A percentile compares a stretch with the other conserved stretches of the same genome.
These are phyloP conservation scores for Trichocladium antarcticum DNA, from an alignment of 495 filamentous ascomycete genomes.

Conservation along the genomic window DNA sequence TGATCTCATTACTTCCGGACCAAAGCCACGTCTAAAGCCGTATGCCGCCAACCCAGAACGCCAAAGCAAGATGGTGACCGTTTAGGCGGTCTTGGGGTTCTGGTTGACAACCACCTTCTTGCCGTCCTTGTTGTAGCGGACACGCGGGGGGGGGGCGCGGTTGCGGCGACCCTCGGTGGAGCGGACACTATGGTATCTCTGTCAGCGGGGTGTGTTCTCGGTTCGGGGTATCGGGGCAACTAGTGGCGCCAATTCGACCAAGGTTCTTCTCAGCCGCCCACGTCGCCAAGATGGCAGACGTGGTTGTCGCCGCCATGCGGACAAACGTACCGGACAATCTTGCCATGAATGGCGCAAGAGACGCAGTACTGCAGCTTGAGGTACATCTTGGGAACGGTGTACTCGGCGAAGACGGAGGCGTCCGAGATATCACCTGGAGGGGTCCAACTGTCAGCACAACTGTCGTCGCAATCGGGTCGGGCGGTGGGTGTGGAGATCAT, in stretches of 20 bases:
- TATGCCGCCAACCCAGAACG: slow-evolving; percentile 25
- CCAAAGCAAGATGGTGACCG: slow-evolving; percentile 14
- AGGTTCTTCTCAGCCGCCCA: slow-evolving; percentile 49
- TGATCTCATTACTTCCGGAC: slow-evolving; percentile 23
- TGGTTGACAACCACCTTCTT: slow-evolving; percentile 98
- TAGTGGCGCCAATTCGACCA: slow-evolving; percentile 42
- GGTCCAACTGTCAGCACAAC: slow-evolving; percentile 9
- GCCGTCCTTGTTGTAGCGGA: slow-evolving; percentile 99
- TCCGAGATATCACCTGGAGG: slow-evolving; percentile 95
- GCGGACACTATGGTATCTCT: slow-evolving; percentile 61
- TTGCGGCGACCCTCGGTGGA: slow-evolving; percentile 96
- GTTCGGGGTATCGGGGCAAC: slow-evolving; percentile 13
- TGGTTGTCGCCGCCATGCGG: slow-evolving; percentile 28
- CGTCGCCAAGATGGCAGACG: slow-evolving; percentile 27
- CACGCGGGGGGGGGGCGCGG: slow-evolving; percentile 91
- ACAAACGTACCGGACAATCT: slow-evolving; percentile 94
- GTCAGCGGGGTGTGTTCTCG: slow-evolving; percentile 27
- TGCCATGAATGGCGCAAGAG: slow-evolving; percentile 99
- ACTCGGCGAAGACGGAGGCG: slow-evolving; percentile 97
- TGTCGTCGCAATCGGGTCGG: not conserved
- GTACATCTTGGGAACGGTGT: slow-evolving; percentile 99
- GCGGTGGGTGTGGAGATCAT: not conserved
- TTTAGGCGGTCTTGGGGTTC: slow-evolving; percentile 34
- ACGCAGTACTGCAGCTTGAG: slow-evolving; percentile 99
- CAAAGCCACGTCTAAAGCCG: slow-evolving; percentile 14